These are phyloP conservation scores for Globisporangium spiculum DNA, from an alignment of 352 stramenopile species.

Conservation along the genomic window DNA sequence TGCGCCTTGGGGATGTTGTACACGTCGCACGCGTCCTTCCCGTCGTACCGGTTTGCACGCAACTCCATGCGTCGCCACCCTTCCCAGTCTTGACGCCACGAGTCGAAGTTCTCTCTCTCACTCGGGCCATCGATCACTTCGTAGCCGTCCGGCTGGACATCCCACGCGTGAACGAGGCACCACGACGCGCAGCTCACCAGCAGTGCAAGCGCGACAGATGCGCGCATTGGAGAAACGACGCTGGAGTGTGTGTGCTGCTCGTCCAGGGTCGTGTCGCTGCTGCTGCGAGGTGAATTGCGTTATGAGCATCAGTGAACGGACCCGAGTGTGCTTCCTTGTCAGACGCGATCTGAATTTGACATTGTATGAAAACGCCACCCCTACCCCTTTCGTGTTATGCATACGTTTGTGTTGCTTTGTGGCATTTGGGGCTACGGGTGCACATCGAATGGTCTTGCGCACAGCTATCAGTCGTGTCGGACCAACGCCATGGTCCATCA, in stretches of 20 bases:
- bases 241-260: neutral
- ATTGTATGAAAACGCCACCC: neutral
- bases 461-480: neutral
- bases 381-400: constrained; percentile 16
- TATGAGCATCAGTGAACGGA: neutral
- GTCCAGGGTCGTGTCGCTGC: neutral
- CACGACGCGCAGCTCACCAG: constrained; percentile 4
- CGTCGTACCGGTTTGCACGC: constrained; percentile 56
- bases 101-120: constrained; percentile 26
- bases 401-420: neutral
- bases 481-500: neutral
- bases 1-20: constrained; percentile 62
- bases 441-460: neutral
- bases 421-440: neutral
- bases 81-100: constrained; percentile 58
- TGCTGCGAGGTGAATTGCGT: neutral
- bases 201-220: constrained; percentile 16
- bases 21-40: constrained; percentile 48
- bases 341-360: neutral
- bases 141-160: constrained; percentile 74
- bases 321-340: no score
- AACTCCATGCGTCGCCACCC: constrained; percentile 77
- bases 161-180: constrained; percentile 37
- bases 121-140: constrained; percentile 72
- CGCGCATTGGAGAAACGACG: constrained; percentile 8